Evolutionary conservation across 1,139 yeast species (phyloP).

Genomic region (Nadsonia commutata): DNA sequence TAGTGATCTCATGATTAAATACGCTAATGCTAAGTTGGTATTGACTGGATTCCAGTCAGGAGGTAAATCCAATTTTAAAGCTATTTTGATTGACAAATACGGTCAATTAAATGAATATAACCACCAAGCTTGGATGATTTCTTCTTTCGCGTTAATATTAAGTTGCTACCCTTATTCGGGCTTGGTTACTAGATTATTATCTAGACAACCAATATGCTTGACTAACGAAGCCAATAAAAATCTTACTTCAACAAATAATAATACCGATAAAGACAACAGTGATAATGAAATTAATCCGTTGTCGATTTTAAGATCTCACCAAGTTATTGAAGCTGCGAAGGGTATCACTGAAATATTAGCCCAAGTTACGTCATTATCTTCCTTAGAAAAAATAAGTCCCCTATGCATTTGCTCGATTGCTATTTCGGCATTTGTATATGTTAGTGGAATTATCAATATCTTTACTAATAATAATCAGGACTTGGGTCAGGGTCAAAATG

Average conservation of each 20-base stretch:
- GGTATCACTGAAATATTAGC: not conserved
- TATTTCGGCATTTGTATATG: not conserved
- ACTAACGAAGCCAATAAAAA: not conserved
- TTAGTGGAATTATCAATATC: not conserved
- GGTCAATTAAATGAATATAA: not conserved
- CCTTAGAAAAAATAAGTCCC: not conserved
- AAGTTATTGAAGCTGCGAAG: not conserved
- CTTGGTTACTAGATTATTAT: not conserved
- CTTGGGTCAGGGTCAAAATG: not conserved
- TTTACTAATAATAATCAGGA: not conserved
- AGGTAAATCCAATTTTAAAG: no score
- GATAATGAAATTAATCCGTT: not conserved
- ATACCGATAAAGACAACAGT: not conserved
- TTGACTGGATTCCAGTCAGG: no score
- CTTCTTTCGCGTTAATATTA: not conserved
- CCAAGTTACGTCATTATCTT: not conserved
- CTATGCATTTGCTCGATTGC: not conserved
- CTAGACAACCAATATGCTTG: not conserved
- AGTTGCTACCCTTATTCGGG: not conserved
- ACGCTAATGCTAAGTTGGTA: not conserved
- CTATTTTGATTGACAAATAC: not conserved
- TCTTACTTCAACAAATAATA: no score
- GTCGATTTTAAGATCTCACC: not conserved
- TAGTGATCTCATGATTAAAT: not conserved
- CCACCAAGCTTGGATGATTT: not conserved